Evolutionary conservation across 2,329 filamentous ascomycete genomes (phyloP), one percentile per base, ranked within the genome.

Genomic region (Phyllosticta citriasiana): DNA sequence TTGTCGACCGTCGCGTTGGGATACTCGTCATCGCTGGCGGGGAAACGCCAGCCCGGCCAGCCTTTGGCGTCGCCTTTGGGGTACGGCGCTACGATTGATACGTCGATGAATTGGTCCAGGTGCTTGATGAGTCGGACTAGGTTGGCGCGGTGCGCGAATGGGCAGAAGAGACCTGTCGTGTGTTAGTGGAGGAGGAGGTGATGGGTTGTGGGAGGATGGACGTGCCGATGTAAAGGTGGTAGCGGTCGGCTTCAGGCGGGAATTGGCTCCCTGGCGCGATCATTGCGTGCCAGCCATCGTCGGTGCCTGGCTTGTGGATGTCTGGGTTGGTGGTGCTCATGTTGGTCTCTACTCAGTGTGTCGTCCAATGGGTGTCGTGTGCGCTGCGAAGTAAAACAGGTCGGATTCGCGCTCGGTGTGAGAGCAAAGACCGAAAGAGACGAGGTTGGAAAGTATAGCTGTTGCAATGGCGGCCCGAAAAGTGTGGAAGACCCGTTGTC

Each of bases 11-110:
- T 87, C 5, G 85, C 80, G 16, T 77, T 80, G 19, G 79, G 80
- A 66, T 87, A 87, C 64, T 81, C 76, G 55, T 79, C 73, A 60
- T 80, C 69, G 0, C 76, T 74, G 2, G 72, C 71, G 0, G 83
- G 80, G 65, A 88, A 88, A 30, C 77, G 76, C 83, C 83, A 86
- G 14, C 83, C 84, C 0, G 82, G 82, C 82, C 83, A 87, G 35
- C 85, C 84, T 7, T 80, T 79, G 19, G 80, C 77, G 65, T 85
- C 79, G 57, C 84, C 84, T 68, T 88, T 88, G 0, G 86, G 86
- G 64, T 88, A 88, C 0, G 85, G 81, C 65, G 82, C 82, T 1
- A 88, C 84, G 3, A 87, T 75, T 1, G 81, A 84, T 22, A 85
- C 67, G 5, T 79, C 76, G 53, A 87, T 80, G 40, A 81, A 73